Conservation (phyloP, 148 eudicot genomes). For the Rhododendron simsii region DNA sequence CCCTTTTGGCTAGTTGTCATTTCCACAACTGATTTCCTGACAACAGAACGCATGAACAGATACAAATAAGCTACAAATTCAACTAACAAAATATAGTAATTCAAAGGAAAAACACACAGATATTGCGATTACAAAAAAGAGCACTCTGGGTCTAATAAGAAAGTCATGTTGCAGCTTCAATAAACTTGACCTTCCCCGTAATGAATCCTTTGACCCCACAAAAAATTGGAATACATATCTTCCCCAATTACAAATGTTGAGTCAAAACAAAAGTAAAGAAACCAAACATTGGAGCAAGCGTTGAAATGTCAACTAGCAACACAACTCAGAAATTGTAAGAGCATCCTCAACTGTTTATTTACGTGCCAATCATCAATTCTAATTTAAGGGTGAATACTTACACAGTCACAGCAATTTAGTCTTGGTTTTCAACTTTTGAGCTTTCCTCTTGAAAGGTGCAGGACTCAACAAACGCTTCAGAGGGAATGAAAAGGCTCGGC, state of each 20-base stretch:
- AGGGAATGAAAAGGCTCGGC: conserved; percentile 38
- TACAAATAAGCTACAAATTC: background rate
- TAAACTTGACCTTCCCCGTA: background rate
- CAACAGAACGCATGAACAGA: background rate
- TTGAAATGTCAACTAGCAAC: background rate
- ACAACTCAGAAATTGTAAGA: background rate
- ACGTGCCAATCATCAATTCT: background rate
- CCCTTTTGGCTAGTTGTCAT: background rate
- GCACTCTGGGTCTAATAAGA: background rate
- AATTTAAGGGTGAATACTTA: conserved; percentile 12
- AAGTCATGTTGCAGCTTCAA: background rate
- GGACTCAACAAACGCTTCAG: conserved; percentile 50
- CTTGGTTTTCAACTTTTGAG: conserved; percentile 27
- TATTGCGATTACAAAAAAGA: background rate
- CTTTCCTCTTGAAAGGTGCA: conserved; percentile 45
- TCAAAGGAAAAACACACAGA: background rate
- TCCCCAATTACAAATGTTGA: background rate
- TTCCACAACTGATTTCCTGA: background rate
- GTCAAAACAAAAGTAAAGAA: background rate
- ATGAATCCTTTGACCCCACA: background rate
- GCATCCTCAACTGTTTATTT: background rate
- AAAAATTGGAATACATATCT: background rate
- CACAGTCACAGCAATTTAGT: conserved; percentile 15
- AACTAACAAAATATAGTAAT: background rate
- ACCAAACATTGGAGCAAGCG: background rate